These are phyloP conservation scores for Penicillium sp. DNA, from an alignment of 2,329 filamentous ascomycete species.

Conservation along the genomic window DNA sequence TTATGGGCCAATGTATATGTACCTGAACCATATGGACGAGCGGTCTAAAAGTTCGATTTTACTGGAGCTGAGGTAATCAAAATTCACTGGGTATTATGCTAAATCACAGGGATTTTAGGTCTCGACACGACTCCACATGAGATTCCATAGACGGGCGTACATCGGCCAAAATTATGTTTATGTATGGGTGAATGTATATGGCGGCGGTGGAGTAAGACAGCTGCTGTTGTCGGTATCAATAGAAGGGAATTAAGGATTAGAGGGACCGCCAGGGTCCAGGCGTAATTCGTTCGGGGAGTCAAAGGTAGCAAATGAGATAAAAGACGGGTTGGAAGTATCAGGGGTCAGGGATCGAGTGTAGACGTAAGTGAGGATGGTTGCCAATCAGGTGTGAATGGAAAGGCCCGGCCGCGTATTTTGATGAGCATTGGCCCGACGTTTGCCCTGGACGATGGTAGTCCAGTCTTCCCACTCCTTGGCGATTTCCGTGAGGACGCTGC, in stretches of 20 bases:
- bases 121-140: constrained; percentile 17
- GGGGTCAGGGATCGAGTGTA: background rate
- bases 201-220: constrained; percentile 1
- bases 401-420: constrained; percentile 18
- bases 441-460: constrained; percentile 58
- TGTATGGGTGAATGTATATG: constrained; percentile 5
- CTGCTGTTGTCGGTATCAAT: constrained; percentile 6
- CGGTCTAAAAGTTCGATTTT: background rate
- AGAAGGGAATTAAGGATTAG: background rate
- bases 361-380: background rate
- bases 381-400: constrained; percentile 17
- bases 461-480: constrained; percentile 91
- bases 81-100: constrained; percentile 26
- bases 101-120: constrained; percentile 21
- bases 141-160: constrained; percentile 20
- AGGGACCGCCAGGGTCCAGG: constrained; percentile 8
- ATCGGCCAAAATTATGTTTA: constrained; percentile 23
- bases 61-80: background rate
- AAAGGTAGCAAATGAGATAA: background rate
- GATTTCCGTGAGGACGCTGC: constrained; percentile 89
- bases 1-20: background rate
- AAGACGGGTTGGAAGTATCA: background rate
- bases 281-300: background rate
- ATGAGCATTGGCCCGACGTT: constrained; percentile 34
- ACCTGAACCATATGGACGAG: background rate